These are phyloP conservation scores for Lodderomyces pseudojiufengensis DNA, from an alignment of 1,139 yeast genomes.

Conservation along the genomic window DNA sequence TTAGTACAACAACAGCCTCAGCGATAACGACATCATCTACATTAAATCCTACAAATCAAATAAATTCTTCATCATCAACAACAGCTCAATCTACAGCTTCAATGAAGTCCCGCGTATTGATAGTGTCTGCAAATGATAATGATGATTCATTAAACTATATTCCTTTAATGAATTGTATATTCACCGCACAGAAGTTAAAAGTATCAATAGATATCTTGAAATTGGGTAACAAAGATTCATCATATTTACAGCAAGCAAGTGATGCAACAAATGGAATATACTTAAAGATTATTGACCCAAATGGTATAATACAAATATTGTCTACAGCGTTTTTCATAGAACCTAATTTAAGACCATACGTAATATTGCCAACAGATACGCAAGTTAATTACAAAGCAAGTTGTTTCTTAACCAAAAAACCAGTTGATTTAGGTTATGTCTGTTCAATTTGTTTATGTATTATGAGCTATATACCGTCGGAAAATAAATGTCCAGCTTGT, in stretches of 20 bases:
- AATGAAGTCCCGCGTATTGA: slow-evolving; percentile 67
- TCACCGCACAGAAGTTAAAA: slow-evolving; percentile 91
- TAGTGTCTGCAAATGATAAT: slow-evolving; percentile 65
- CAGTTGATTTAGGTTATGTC: slow-evolving; percentile 90
- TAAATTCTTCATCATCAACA: neutral
- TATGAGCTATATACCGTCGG: slow-evolving; percentile 57
- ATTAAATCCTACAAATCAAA: slow-evolving; percentile 12
- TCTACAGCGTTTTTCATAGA: slow-evolving; percentile 74
- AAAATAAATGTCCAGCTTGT: slow-evolving; percentile 56
- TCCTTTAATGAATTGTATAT: slow-evolving; percentile 92
- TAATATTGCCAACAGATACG: slow-evolving; percentile 79
- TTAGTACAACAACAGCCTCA: slow-evolving; percentile 46
- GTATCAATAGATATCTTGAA: slow-evolving; percentile 90
- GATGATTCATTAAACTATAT: slow-evolving; percentile 82
- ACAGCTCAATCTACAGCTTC: slow-evolving; percentile 22
- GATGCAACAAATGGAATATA: slow-evolving; percentile 95
- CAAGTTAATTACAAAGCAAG: slow-evolving; percentile 93
- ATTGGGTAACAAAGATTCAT: slow-evolving; percentile 64
- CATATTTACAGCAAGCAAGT: slow-evolving; percentile 91
- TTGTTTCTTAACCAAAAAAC: slow-evolving; percentile 83
- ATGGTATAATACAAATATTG: slow-evolving; percentile 68
- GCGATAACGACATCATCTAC: slow-evolving; percentile 42
- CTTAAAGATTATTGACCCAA: slow-evolving; percentile 66
- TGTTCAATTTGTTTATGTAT: slow-evolving; percentile 93
- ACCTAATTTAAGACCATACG: slow-evolving; percentile 69